Percentiles rank a stretch among this genome's conserved stretches.
Conservation (phyloP, 2,329 filamentous ascomycete species). For the Trichophyton equinum region DNA sequence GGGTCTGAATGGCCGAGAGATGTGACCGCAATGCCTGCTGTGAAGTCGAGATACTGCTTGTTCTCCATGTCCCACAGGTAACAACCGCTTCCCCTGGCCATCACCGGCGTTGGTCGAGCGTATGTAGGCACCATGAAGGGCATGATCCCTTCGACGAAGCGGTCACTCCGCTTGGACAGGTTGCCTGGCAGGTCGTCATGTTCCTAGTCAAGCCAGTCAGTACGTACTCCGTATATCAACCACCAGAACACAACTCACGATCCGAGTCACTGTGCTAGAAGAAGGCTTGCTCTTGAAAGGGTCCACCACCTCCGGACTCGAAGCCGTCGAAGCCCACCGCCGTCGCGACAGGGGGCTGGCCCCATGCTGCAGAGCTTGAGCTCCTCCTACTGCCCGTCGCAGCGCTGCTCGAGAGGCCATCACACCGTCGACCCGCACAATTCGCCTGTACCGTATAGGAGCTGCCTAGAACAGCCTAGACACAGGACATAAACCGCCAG, state of each 20-base stretch:
- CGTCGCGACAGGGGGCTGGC: slow-evolving; percentile 13
- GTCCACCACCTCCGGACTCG: neutral
- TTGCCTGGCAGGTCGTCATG: slow-evolving; percentile 59
- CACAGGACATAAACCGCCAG: neutral
- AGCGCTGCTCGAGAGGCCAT: slow-evolving; percentile 10
- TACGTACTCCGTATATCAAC: neutral
- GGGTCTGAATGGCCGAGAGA: slow-evolving; percentile 80
- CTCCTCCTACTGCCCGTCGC: slow-evolving; percentile 8
- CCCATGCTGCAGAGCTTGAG: slow-evolving; percentile 20
- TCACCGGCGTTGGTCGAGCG: slow-evolving; percentile 76
- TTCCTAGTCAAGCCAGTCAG: neutral
- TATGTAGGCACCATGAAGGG: slow-evolving; percentile 96
- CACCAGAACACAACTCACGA: neutral
- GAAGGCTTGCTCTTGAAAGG: neutral
- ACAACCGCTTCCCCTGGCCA: slow-evolving; percentile 74
- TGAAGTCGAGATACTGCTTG: slow-evolving; percentile 83
- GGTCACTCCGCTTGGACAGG: slow-evolving; percentile 50
- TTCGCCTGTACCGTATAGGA: neutral
- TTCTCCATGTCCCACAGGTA: slow-evolving; percentile 87
- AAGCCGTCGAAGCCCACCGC: slow-evolving; percentile 15
- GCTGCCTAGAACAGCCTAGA: too few species aligned
- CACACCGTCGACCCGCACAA: neutral
- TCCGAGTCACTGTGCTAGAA: neutral
- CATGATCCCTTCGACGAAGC: slow-evolving; percentile 57
- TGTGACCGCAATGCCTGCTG: slow-evolving; percentile 91